These are phyloP conservation scores for Xanthoparmelia taractica DNA, from an alignment of 495 filamentous ascomycete genomes.

Conservation along the genomic window DNA sequence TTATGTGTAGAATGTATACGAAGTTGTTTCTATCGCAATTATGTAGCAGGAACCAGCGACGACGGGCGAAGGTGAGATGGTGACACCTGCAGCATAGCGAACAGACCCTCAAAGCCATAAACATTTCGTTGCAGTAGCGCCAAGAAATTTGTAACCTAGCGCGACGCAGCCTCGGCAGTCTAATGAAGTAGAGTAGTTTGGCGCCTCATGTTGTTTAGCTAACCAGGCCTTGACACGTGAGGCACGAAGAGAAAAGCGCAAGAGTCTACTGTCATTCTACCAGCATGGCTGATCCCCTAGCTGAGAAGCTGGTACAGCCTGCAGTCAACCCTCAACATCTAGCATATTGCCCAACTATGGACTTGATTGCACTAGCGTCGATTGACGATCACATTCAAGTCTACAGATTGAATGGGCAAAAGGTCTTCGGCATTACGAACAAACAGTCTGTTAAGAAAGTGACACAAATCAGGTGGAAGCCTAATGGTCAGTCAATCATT, in stretches of 20 bases:
- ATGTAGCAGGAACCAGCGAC: background rate
- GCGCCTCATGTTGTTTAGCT: background rate
- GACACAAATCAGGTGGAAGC: constrained; percentile 64
- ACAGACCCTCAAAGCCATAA: background rate
- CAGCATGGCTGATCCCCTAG: constrained; percentile 28
- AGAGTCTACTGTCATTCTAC: background rate
- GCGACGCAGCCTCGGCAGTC: no score
- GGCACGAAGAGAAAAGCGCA: background rate
- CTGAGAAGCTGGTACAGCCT: constrained; percentile 49
- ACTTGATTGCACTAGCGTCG: constrained; percentile 66
- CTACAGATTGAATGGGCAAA: constrained; percentile 61
- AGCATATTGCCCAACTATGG: constrained; percentile 74
- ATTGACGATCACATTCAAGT: constrained; percentile 54
- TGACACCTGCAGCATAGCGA: background rate
- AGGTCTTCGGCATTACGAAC: constrained; percentile 54
- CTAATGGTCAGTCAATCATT: constrained; percentile 51
- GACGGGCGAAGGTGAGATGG: background rate
- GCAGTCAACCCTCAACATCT: constrained; percentile 51
- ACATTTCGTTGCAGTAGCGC: background rate
- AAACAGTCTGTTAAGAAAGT: constrained; percentile 40
- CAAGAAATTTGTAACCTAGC: no score
- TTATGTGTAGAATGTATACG: background rate
- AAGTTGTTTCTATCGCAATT: background rate
- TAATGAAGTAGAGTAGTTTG: background rate
- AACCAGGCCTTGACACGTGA: background rate